Percentiles rank a stretch among this genome's conserved stretches.
These are phyloP conservation scores for Dendrothele bispora DNA, from an alignment of 768 basidiomycete genomes.

Conservation along the genomic window DNA sequence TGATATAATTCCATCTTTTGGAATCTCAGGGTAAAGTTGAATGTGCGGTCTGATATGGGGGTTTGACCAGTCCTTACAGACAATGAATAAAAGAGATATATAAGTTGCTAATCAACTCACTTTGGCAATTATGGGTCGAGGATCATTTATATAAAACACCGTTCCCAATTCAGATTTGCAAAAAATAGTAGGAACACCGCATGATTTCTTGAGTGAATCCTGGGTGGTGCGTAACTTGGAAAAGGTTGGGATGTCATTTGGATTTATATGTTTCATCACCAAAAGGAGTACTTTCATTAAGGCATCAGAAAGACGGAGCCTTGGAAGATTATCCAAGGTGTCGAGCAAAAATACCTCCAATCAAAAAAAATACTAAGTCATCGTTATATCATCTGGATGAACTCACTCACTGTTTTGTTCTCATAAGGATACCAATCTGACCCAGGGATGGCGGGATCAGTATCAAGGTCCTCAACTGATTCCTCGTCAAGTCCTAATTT, in stretches of 20 bases:
- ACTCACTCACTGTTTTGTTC: too few species aligned
- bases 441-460: too few species aligned
- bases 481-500: too few species aligned
- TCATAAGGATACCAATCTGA: too few species aligned
- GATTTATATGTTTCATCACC: slow-evolving; percentile 16
- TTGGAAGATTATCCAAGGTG: slow-evolving; percentile 19
- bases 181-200: slow-evolving; percentile 4
- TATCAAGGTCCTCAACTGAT: too few species aligned
- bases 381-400: too few species aligned
- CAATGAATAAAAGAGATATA: too few species aligned
- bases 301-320: slow-evolving; percentile 14
- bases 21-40: slow-evolving; percentile 14
- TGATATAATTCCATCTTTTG: slow-evolving; percentile 6
- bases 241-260: slow-evolving; percentile 18
- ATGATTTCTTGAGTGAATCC: background rate
- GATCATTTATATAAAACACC: slow-evolving; percentile 19
- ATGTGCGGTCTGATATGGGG: slow-evolving; percentile 11
- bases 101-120: too few species aligned
- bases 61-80: slow-evolving; percentile 15
- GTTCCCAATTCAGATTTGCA: slow-evolving; percentile 13
- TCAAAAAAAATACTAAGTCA: background rate
- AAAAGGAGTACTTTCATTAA: slow-evolving; percentile 16
- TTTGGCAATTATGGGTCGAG: slow-evolving; percentile 7
- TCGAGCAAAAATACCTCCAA: slow-evolving; percentile 20
- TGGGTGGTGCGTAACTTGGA: slow-evolving; percentile 11